These are phyloP conservation scores for Cyclocybe aegerita DNA, from an alignment of 768 basidiomycete species.

Conservation along the genomic window DNA sequence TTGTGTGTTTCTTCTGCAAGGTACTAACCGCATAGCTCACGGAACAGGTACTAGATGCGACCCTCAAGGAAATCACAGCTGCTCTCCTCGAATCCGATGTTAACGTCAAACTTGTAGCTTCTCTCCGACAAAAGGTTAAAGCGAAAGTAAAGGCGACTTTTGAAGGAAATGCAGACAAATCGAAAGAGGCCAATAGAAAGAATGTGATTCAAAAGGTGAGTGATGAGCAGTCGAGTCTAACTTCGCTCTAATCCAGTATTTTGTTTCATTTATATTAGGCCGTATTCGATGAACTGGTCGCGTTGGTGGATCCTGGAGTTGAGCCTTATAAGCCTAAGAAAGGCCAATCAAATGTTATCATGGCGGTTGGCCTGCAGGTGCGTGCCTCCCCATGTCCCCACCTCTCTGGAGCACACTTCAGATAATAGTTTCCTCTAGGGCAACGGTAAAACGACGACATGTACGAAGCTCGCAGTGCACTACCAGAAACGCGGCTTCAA, in stretches of 20 bases:
- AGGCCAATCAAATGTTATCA: constrained; percentile 90
- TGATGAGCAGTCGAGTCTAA: background rate
- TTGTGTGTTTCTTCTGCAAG: background rate
- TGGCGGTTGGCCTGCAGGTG: constrained; percentile 97
- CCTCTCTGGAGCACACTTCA: background rate
- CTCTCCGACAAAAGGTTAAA: constrained; percentile 86
- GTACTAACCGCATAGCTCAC: background rate
- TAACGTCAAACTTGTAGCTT: constrained; percentile 94
- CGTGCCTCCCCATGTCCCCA: constrained; percentile 15
- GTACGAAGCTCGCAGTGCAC: constrained; percentile 97
- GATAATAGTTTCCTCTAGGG: constrained; percentile 51
- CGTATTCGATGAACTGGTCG: constrained; percentile 95
- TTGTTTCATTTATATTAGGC: constrained; percentile 48
- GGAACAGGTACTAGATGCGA: constrained; percentile 83
- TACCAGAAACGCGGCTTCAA: constrained; percentile 97
- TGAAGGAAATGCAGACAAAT: constrained; percentile 60
- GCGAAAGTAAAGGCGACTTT: constrained; percentile 82
- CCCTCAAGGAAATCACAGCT: constrained; percentile 92
- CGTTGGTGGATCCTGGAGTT: constrained; percentile 91
- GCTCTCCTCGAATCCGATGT: constrained; percentile 96
- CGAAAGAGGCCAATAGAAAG: constrained; percentile 80
- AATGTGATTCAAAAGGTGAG: constrained; percentile 88
- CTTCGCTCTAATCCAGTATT: background rate
- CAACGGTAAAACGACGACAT: constrained; percentile 98
- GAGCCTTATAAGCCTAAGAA: constrained; percentile 97